Evolutionary conservation across 2,329 filamentous ascomycete genomes (phyloP), one percentile per base, ranked within the genome.

Genomic region (Coniochaeta hoffmannii): DNA sequence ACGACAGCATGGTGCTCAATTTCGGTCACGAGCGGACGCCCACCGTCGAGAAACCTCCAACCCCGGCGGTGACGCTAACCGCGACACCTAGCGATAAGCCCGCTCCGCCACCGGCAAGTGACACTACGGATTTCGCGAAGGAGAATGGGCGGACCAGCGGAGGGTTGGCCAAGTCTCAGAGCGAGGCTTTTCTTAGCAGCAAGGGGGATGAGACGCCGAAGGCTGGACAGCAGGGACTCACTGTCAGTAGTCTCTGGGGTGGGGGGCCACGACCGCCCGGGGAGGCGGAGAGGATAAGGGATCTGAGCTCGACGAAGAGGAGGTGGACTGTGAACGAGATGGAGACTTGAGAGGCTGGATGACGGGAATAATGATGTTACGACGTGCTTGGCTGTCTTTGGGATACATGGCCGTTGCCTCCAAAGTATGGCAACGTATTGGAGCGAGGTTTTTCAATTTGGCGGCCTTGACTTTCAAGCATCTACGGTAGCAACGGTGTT

Each of bases 271-370:
- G 68, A 53, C 72, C 76, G 19, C 69, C 73, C 14, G 74, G 70
- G 8, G 71, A 76, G 41, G 74, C 73, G 0, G 78, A 81, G 54
- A 69, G 68, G 30, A 66, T 72, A 30, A 69, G 76, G 7, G 79
- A 82, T 56, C 56, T 73, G 55, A 73, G 70, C 32, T 69, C 72
- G 19, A 69, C 72, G 1, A 83, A 82, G 67, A 67, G 80, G 53
- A 71, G 80, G 24, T 83, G 80, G 80, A 81, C 79, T 22, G 74
- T 82, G 4, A 81, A 74, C 49, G 79, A 83, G 61, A 53, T 35
- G 50, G 49, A 51, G 49, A 34, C 17, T n/a, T 51, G 46, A 51
- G 49, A 2, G 4, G 17, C 22, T 41, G 10, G n/a, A 4, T 35
- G 4, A 35, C 14, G 17, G 36, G 22, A 4, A 19, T 46, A 28